These are phyloP conservation scores for Bathelium albidoporum DNA, from an alignment of 495 filamentous ascomycete species.

Conservation along the genomic window DNA sequence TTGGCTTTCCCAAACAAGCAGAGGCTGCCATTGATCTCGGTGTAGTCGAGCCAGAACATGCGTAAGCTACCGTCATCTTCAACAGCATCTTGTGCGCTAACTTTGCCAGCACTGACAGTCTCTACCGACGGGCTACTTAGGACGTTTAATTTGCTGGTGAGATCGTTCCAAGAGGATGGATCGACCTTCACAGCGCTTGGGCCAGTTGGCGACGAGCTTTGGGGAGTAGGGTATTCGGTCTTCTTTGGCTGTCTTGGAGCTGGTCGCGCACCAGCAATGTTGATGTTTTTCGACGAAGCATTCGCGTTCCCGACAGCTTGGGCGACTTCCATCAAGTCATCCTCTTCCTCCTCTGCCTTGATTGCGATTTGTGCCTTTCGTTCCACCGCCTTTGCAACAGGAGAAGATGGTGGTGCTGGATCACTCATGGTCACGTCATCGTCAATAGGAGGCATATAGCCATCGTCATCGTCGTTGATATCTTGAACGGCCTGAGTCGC, in stretches of 20 bases:
- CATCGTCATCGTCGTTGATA: constrained; percentile 46
- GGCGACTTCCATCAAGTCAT: constrained; percentile 79
- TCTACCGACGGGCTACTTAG: constrained; percentile 61
- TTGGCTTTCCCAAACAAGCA: constrained; percentile 95
- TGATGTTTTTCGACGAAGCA: constrained; percentile 60
- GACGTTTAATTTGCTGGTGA: constrained; percentile 79
- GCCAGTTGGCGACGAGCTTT: constrained; percentile 65
- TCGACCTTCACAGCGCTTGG: constrained; percentile 51
- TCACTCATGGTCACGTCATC: constrained; percentile 80
- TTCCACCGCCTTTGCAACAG: constrained; percentile 66
- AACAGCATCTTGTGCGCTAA: constrained; percentile 66
- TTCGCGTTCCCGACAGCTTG: constrained; percentile 56
- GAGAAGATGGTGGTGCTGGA: constrained; percentile 68
- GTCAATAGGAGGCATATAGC: constrained; percentile 39
- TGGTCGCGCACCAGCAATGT: constrained; percentile 75
- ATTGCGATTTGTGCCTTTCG: constrained; percentile 47
- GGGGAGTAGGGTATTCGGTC: constrained; percentile 54
- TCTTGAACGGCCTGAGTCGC: constrained; percentile 28
- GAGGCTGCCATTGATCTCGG: constrained; percentile 81
- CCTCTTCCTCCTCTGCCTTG: constrained; percentile 50
- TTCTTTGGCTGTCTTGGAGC: constrained; percentile 60
- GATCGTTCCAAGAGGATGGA: constrained; percentile 79
- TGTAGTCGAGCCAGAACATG: constrained; percentile 96
- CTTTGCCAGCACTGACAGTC: constrained; percentile 58
- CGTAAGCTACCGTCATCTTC: constrained; percentile 85